Evolutionary conservation across 352 stramenopile species (phyloP), one percentile per base, ranked within the genome.

Genomic region (Halophytophthora batemanensis): DNA sequence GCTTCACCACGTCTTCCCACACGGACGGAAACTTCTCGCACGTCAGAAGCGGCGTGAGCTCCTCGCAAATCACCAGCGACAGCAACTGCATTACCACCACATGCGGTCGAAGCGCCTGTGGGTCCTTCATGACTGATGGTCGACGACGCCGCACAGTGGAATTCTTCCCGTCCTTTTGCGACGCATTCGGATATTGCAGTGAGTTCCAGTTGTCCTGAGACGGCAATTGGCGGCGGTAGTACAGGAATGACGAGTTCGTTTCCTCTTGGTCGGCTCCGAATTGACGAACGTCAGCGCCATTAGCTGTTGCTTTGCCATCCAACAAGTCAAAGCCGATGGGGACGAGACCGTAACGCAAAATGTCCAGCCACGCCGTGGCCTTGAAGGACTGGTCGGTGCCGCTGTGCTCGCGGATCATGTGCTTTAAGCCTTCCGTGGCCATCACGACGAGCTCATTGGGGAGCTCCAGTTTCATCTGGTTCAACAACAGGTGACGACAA

Each of bases 61-160:
- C 65, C 47, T 86, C 64, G 37, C 75, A 87, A 4, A 85, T 58
- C 2, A 90, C 74, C 13, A 71, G 71, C 12, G 80, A 88, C 1
- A 90, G 25, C 41, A 90, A 53, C 36, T 87, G 75, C 22, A 75
- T 73, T 19, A 87, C 45, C 8, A 88, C 51, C 14, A 90, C 59
- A 46, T 85, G 77, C 2, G 75, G 77, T 23, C 67, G 66, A 22
- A 88, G 42, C 1, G 71, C 75, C 39, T 83, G 46, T 17, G 75
- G 75, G 19, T 90, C 77, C 53, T 83, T 87, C 38, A 80, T 71
- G 5, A 74, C 64, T 11, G 72, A 87, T 35, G 79, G 61, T 6
- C 74, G 66, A 2, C 76, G 65, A 2, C 70, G 71, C 25, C 69
- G 68, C 13, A 31, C 35, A 50, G 47, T 61, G 1, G 41, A 31